Base-by-base conservation (phyloP, 2,329 filamentous ascomycete species). In the Trichophyton benhamiae region DNA sequence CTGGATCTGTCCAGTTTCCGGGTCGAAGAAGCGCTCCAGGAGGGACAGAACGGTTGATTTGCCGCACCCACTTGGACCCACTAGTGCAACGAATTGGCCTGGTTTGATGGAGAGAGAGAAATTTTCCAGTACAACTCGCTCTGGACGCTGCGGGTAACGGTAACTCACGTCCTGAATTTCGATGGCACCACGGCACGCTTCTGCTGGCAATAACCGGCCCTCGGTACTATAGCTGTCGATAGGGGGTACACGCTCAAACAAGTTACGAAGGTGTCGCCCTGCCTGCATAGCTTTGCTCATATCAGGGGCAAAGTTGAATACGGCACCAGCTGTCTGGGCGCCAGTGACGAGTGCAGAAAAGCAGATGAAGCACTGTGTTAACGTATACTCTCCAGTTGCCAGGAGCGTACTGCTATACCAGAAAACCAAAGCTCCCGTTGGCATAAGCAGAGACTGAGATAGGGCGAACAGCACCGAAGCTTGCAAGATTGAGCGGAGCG, bases 91-190 rank as follows among this genome's bases (percentile, higher is more conserved):
- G 63, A 77, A 78, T 63, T 78, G 75, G 13, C 76, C 76, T n/a
- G 76, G 74, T 62, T 75, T 73, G 63, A 78, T 73, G 3, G 70
- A 75, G 61, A 78, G 63, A 62, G 92, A 86, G 13, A 96, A 79
- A 0, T 91, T 91, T 25, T 89, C 87, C 2, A 97, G 84, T 0
- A 96, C 89, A n/a, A 90, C 88, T 67, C 95, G 89, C 67, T 96
- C 89, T 0, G 89, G 88, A 0, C 92, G 84, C 0, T 90, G 95
- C 0, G 91, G 91, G 70, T 97, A 97, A 42, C 90, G 83, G 81
- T 96, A 96, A 72, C 95, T 90, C 1, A 97, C 90, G 66, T 95
- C 86, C 17, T 88, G 84, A 77, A 99, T 95, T 72, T 97, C 91
- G 64, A 97, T 83, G 13, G 80, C 81, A 36, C 91, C 91, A n/a